Evolutionary conservation across 1,284 basidiomycete species (phyloP).

Genomic region (Takashimella koratensis): DNA sequence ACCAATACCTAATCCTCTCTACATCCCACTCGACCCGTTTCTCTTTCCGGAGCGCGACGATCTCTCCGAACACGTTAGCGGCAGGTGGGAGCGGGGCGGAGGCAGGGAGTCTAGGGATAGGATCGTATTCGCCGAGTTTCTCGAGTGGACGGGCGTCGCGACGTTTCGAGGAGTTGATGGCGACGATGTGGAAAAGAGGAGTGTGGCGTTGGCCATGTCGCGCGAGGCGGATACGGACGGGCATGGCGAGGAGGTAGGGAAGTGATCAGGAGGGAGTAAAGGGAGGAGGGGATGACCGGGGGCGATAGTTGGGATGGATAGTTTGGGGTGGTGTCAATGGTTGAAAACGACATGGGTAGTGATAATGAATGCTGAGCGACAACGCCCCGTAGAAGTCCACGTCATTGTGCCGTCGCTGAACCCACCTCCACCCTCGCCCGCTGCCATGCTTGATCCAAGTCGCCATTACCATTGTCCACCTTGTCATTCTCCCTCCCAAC

Average conservation of each 20-base stretch:
- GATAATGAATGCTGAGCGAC: conserved; percentile 3
- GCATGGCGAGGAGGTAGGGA: conserved; percentile 55
- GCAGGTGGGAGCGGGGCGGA: conserved; percentile 20
- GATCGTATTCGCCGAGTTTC: conserved; percentile 82
- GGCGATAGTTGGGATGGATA: not conserved
- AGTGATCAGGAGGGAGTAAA: not conserved
- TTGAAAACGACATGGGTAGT: conserved; percentile 19
- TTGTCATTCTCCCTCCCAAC: no score
- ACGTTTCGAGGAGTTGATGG: conserved; percentile 67
- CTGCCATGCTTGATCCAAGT: conserved; percentile 1
- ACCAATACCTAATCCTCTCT: conserved; percentile 85
- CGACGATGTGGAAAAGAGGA: conserved; percentile 80
- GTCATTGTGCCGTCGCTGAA: not conserved
- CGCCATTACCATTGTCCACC: no score
- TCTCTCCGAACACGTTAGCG: conserved; percentile 43
- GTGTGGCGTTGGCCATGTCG: conserved; percentile 75
- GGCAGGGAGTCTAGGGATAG: conserved; percentile 50
- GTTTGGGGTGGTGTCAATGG: conserved; percentile 34
- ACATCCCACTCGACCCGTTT: conserved; percentile 88
- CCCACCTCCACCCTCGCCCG: not conserved
- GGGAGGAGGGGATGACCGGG: conserved; percentile 1
- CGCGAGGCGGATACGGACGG: conserved; percentile 78
- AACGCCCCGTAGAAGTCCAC: not conserved
- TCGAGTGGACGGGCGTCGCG: conserved; percentile 89
- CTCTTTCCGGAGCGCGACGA: conserved; percentile 40